A percentile compares a stretch with the other conserved stretches of the same genome.
Evolutionary conservation across 805 yeast genomes (phyloP).

Genomic region (Candida coleopterorum): DNA sequence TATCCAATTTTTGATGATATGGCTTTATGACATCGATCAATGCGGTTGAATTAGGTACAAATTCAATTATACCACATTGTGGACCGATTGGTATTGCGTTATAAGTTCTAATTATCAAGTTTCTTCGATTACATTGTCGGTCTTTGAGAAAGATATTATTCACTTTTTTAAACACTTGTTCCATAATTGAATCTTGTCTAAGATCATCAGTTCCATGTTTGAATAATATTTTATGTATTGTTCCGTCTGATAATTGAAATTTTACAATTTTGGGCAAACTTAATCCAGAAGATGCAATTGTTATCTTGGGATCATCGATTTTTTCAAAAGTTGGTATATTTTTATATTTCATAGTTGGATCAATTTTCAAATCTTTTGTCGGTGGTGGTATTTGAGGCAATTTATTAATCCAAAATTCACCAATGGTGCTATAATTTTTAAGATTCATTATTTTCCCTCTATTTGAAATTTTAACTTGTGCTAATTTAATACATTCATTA

Average conservation of each 20-base stretch:
- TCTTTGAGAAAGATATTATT: slow-evolving; percentile 58
- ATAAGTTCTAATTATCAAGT: slow-evolving; percentile 70
- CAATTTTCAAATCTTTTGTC: slow-evolving; percentile 44
- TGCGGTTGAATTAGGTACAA: slow-evolving; percentile 73
- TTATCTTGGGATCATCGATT: slow-evolving; percentile 44
- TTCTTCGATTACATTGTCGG: slow-evolving; percentile 51
- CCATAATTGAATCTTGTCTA: slow-evolving; percentile 96
- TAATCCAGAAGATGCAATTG: slow-evolving; percentile 76
- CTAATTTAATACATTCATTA: slow-evolving; percentile 45
- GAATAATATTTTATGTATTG: slow-evolving; percentile 52
- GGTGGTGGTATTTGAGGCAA: slow-evolving; percentile 67
- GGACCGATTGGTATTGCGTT: slow-evolving; percentile 89
- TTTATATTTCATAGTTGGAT: slow-evolving; percentile 40
- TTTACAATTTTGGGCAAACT: slow-evolving; percentile 80
- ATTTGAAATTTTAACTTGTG: slow-evolving; percentile 41
- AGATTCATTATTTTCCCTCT: slow-evolving; percentile 29
- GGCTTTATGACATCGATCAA: slow-evolving; percentile 63
- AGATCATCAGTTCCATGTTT: slow-evolving; percentile 90
- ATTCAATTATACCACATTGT: slow-evolving; percentile 82
- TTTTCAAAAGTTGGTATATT: slow-evolving; percentile 42
- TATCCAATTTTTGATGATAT: slow-evolving; percentile 47
- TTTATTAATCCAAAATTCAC: slow-evolving; percentile 46
- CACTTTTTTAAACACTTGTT: slow-evolving; percentile 89
- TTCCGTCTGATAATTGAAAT: slow-evolving; percentile 55
- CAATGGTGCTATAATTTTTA: slow-evolving; percentile 34